Conservation (phyloP, 257 asterid species). For the Gentiana dahurica region DNA sequence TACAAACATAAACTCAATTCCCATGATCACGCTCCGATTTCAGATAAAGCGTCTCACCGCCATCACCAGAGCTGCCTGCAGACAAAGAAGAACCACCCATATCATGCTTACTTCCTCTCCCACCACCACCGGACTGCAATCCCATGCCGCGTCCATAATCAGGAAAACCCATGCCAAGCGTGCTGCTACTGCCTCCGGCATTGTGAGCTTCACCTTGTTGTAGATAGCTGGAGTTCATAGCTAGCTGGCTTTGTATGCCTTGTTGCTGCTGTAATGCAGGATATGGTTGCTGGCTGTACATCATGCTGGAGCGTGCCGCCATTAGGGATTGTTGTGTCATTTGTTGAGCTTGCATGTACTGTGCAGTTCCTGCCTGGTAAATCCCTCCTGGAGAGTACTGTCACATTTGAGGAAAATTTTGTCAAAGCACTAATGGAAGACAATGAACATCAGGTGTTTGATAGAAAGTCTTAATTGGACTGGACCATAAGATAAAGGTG, state of each 20-base stretch:
- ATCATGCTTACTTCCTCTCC: conserved; percentile 59
- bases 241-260: conserved; percentile 52
- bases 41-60: conserved; percentile 60
- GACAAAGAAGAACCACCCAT: conserved; percentile 30
- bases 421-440: not conserved
- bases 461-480: not conserved
- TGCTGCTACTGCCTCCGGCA: conserved; percentile 20
- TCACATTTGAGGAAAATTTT: not conserved
- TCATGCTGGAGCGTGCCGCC: conserved; percentile 78
- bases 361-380: conserved; percentile 41
- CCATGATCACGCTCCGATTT: conserved; percentile 53
- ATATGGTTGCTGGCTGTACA: conserved; percentile 65
- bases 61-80: conserved; percentile 29
- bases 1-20: conserved; percentile 19
- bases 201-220: conserved; percentile 66
- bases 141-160: conserved; percentile 40
- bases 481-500: too few relatives aligned
- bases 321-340: conserved; percentile 65
- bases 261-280: conserved; percentile 74
- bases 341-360: conserved; percentile 25
- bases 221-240: conserved; percentile 62
- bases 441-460: too few relatives aligned
- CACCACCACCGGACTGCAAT: conserved; percentile 18
- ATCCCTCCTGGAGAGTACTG: conserved; percentile 58
- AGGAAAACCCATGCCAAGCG: conserved; percentile 37